Evolutionary conservation across 257 asterid genomes (phyloP).

Genomic region (Echium plantagineum): DNA sequence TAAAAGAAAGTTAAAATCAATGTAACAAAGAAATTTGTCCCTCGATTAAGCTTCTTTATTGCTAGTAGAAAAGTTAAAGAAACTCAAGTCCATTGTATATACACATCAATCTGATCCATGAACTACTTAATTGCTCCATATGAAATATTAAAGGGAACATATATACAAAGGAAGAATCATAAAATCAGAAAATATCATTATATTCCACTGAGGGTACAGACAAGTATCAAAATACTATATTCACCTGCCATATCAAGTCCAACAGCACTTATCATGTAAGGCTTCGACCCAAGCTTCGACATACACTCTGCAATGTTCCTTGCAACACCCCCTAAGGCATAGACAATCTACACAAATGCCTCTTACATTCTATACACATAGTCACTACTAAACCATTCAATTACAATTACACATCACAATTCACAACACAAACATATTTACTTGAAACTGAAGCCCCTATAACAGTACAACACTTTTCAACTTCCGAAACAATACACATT

Average conservation of each 20-base stretch:
- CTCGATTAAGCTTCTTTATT: neutral
- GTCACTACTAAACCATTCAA: neutral
- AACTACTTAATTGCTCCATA: neutral
- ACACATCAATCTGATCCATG: neutral
- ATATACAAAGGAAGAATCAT: neutral
- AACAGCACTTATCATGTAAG: constrained; percentile 75
- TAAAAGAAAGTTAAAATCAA: constrained; percentile 9
- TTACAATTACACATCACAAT: neutral
- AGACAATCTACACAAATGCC: constrained; percentile 43
- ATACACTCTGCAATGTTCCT: constrained; percentile 94
- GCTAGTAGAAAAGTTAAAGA: no score
- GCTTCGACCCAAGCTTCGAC: constrained; percentile 81
- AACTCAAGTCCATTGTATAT: neutral
- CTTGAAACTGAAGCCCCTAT: neutral
- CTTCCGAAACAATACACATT: neutral
- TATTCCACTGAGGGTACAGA: neutral
- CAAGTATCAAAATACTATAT: constrained; percentile 4
- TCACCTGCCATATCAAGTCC: constrained; percentile 90
- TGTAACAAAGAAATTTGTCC: neutral
- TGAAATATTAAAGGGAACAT: neutral
- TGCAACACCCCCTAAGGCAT: constrained; percentile 80
- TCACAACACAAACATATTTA: neutral
- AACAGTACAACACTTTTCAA: neutral
- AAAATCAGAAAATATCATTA: neutral
- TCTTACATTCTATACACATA: constrained; percentile 4